These are phyloP conservation scores for Aspergillus aculeatus DNA, from an alignment of 2,329 filamentous ascomycete genomes.

Conservation along the genomic window DNA sequence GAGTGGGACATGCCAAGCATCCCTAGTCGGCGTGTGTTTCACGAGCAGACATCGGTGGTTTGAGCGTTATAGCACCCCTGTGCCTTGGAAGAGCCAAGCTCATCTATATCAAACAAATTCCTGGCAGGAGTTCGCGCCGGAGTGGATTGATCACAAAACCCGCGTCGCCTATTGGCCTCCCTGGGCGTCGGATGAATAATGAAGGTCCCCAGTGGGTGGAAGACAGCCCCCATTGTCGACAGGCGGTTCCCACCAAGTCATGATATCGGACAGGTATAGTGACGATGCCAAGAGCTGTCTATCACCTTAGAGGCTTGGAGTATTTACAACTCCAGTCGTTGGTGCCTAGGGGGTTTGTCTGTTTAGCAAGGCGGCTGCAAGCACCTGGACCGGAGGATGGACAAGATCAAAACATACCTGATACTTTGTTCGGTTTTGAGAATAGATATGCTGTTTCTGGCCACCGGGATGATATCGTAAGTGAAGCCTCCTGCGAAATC, in stretches of 20 bases:
- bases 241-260: not conserved
- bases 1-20: constrained; percentile 14
- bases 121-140: constrained; percentile 3
- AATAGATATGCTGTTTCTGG: not conserved
- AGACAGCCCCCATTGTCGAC: not conserved
- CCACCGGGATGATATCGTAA: not conserved
- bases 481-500: not conserved
- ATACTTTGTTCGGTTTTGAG: not conserved
- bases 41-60: constrained; percentile 13
- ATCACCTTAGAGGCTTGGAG: not conserved
- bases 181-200: not conserved
- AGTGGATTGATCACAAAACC: constrained; percentile 18
- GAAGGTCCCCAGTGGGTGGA: not conserved
- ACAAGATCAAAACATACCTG: not conserved
- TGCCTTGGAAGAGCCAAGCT: constrained; percentile 3
- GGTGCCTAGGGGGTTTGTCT: not conserved
- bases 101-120: constrained; percentile 16
- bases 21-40: constrained; percentile 14
- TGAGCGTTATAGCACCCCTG: constrained; percentile 8
- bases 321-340: not conserved
- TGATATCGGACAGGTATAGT: not conserved
- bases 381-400: not conserved
- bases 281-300: not conserved
- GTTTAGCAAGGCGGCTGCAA: not conserved
- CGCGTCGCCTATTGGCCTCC: constrained; percentile 9